These are phyloP conservation scores for Schwanniomyces pseudopolymorphus DNA, from an alignment of 805 yeast genomes.

Conservation along the genomic window DNA sequence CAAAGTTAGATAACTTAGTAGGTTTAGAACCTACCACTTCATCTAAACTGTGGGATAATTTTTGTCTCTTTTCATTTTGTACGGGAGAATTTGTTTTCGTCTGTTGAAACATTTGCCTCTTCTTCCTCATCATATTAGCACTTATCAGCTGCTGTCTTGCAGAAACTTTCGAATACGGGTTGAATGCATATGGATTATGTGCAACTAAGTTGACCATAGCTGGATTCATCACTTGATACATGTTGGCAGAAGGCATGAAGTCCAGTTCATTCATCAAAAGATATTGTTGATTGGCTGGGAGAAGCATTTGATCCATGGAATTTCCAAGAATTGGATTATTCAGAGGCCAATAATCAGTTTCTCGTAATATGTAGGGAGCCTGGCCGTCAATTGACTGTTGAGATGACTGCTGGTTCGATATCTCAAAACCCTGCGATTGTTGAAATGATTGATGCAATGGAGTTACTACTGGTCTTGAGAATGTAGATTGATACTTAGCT, in stretches of 20 bases:
- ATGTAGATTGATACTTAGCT: constrained; percentile 21
- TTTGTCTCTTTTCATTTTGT: constrained; percentile 6
- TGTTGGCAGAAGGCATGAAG: constrained; percentile 7
- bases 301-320: constrained; percentile 4
- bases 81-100: constrained; percentile 2
- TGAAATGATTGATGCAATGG: background rate
- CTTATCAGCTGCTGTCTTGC: constrained; percentile 32
- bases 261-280: constrained; percentile 18
- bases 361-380: constrained; percentile 7
- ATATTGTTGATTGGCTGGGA: constrained; percentile 12
- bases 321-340: constrained; percentile 4
- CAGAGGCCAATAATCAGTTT: constrained; percentile 18
- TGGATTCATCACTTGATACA: constrained; percentile 17
- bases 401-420: background rate
- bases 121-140: constrained; percentile 33
- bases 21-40: constrained; percentile 11
- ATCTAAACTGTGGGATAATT: constrained; percentile 5
- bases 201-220: constrained; percentile 5
- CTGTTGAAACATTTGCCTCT: constrained; percentile 22
- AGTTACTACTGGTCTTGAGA: constrained; percentile 11
- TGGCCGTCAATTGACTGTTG: background rate
- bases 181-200: constrained; percentile 4
- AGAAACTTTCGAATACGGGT: constrained; percentile 14
- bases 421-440: constrained; percentile 6
- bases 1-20: constrained; percentile 9